phyloP scores from a whole-genome alignment of 768 basidiomycete species.

The Amanita molliuscula region DNA sequence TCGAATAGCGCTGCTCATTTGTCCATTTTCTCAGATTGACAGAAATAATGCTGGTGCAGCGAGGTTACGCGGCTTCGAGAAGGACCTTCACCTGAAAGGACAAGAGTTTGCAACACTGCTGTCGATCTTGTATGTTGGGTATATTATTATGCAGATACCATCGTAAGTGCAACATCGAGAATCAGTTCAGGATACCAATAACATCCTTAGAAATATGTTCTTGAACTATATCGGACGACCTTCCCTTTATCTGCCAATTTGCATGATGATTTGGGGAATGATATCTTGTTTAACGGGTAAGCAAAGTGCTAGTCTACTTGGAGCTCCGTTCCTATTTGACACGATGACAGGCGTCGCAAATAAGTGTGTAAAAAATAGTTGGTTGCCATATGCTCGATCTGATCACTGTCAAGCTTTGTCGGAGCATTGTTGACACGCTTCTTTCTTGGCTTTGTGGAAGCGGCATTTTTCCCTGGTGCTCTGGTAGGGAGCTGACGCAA shows the following conservation, averaged over 20 bases:
- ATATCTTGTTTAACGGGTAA: slow-evolving; percentile 45
- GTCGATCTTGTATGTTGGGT: slow-evolving; percentile 62
- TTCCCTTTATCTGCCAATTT: slow-evolving; percentile 54
- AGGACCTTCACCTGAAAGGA: slow-evolving; percentile 46
- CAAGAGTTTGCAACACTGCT: slow-evolving; percentile 60
- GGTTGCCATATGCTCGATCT: background rate
- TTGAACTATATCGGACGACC: slow-evolving; percentile 59
- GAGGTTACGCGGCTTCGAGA: slow-evolving; percentile 60
- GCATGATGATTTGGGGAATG: slow-evolving; percentile 68
- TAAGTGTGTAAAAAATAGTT: slow-evolving; percentile 18
- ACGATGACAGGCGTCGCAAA: slow-evolving; percentile 24
- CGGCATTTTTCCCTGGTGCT: slow-evolving; percentile 64
- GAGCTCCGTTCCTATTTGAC: background rate
- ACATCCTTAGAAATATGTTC: slow-evolving; percentile 55
- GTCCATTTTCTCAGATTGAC: slow-evolving; percentile 40
- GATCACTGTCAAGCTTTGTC: slow-evolving; percentile 35
- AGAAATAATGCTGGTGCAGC: slow-evolving; percentile 75
- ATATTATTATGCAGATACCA: slow-evolving; percentile 73
- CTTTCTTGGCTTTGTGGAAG: slow-evolving; percentile 62
- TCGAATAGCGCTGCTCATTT: background rate
- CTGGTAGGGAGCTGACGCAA: slow-evolving; percentile 18
- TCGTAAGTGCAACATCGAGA: slow-evolving; percentile 34
- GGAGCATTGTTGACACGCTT: slow-evolving; percentile 68
- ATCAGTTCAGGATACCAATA: background rate
- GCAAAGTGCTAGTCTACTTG: slow-evolving; percentile 7